phyloP scores from a whole-genome alignment of 345 rosid genomes.

The Lepidium aucheri region DNA sequence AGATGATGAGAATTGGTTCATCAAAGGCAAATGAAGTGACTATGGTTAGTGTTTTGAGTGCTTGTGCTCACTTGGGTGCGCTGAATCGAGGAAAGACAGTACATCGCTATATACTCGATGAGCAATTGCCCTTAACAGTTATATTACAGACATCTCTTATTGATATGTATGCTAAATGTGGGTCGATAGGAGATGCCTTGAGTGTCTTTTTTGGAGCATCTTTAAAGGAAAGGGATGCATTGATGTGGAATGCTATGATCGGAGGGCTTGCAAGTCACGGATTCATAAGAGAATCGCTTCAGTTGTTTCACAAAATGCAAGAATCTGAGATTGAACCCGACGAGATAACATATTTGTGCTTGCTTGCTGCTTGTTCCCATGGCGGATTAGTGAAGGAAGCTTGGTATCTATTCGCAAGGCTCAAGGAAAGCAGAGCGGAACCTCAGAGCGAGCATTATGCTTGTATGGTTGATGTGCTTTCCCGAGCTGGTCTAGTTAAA shows the following conservation, averaged over 20 bases:
- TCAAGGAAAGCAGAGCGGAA: slow-evolving; percentile 32
- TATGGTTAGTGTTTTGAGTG: slow-evolving; percentile 77
- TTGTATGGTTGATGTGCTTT: slow-evolving; percentile 74
- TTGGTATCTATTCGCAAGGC: slow-evolving; percentile 46
- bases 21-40: slow-evolving; percentile 71
- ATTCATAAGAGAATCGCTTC: slow-evolving; percentile 47
- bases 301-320: slow-evolving; percentile 53
- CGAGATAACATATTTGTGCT: slow-evolving; percentile 68
- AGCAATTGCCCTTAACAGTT: slow-evolving; percentile 43
- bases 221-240: slow-evolving; percentile 37
- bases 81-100: slow-evolving; percentile 51
- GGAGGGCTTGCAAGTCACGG: slow-evolving; percentile 89
- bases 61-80: slow-evolving; percentile 83
- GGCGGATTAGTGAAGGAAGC: slow-evolving; percentile 73
- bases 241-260: slow-evolving; percentile 81
- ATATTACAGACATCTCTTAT: slow-evolving; percentile 60
- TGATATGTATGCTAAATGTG: slow-evolving; percentile 90
- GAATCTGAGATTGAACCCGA: slow-evolving; percentile 47
- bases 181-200: slow-evolving; percentile 66
- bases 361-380: slow-evolving; percentile 76
- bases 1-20: slow-evolving; percentile 40
- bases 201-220: slow-evolving; percentile 38
- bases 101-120: slow-evolving; percentile 48
- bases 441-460: slow-evolving; percentile 79
- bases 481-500: slow-evolving; percentile 57